Percentiles rank a stretch among this genome's conserved stretches.
Evolutionary conservation across 768 basidiomycete species (phyloP).

Genomic region (Phlebiopsis gigantea): DNA sequence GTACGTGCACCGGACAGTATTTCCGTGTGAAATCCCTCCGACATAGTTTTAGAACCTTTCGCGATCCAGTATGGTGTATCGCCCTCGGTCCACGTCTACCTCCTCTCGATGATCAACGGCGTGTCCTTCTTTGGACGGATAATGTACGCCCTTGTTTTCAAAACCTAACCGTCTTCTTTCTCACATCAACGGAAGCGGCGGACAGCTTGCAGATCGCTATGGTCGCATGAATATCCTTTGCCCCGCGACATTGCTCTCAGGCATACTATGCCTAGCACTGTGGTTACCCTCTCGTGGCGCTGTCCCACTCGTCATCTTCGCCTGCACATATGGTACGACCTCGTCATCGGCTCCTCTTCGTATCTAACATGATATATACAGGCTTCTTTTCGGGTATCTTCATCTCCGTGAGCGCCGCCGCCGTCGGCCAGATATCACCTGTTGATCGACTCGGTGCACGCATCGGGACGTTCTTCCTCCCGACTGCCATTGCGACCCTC

Average conservation of each 20-base stretch:
- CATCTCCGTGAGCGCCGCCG: conserved; percentile 8
- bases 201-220: conserved; percentile 9
- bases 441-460: conserved; percentile 4
- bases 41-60: not conserved
- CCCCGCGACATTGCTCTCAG: conserved; percentile 6
- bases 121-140: conserved; percentile 11
- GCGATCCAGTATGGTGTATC: conserved; percentile 10
- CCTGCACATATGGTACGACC: conserved; percentile 6
- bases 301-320: conserved; percentile 5
- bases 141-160: not conserved
- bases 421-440: conserved; percentile 7
- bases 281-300: conserved; percentile 7
- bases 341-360: not conserved
- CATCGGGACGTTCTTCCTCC: conserved; percentile 8
- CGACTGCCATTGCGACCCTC: conserved; percentile 6
- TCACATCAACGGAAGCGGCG: not conserved
- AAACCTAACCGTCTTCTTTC: not conserved
- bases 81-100: conserved; percentile 5
- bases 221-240: conserved; percentile 10
- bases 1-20: not conserved
- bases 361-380: not conserved
- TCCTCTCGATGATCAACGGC: conserved; percentile 11
- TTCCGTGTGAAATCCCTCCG: not conserved
- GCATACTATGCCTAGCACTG: conserved; percentile 4
- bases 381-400: conserved; percentile 11